Evolutionary conservation across 2,329 filamentous ascomycete species (phyloP).

Genomic region (Colletotrichum eleusines): DNA sequence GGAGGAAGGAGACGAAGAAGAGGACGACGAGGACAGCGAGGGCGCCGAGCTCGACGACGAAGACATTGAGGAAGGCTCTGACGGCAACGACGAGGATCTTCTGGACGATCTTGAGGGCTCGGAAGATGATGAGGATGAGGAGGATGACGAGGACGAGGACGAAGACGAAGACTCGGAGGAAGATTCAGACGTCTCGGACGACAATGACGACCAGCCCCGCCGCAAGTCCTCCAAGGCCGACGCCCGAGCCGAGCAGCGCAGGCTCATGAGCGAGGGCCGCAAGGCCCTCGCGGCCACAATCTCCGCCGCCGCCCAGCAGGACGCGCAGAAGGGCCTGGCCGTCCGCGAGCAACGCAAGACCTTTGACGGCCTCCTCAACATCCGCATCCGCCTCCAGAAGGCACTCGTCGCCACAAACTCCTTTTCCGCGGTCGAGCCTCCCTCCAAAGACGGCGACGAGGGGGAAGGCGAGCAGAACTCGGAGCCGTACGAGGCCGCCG

Average conservation of each 20-base stretch:
- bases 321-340: constrained; percentile 86
- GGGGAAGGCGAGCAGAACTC: constrained; percentile 52
- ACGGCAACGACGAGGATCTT: constrained; percentile 47
- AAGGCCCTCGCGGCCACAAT: constrained; percentile 73
- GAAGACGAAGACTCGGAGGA: constrained; percentile 51
- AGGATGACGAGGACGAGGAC: constrained; percentile 51
- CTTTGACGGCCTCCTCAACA: constrained; percentile 90
- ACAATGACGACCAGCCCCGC: constrained; percentile 29
- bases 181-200: constrained; percentile 49
- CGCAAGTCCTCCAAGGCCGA: constrained; percentile 38
- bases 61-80: constrained; percentile 49
- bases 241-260: constrained; percentile 70
- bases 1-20: constrained; percentile 53
- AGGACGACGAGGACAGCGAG: constrained; percentile 57
- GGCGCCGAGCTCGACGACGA: constrained; percentile 51
- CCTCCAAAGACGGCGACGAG: constrained; percentile 48
- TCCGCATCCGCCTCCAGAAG: constrained; percentile 93
- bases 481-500: constrained; percentile 78
- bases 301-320: constrained; percentile 75
- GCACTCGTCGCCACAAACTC: constrained; percentile 86
- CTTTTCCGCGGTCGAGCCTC: constrained; percentile 63
- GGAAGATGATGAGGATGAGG: constrained; percentile 48
- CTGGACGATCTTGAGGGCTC: constrained; percentile 44
- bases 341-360: constrained; percentile 87
- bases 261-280: constrained; percentile 76